Evolutionary conservation across 805 yeast species (phyloP).

Genomic region (Cyberlindnera xishuangbannaensis): DNA sequence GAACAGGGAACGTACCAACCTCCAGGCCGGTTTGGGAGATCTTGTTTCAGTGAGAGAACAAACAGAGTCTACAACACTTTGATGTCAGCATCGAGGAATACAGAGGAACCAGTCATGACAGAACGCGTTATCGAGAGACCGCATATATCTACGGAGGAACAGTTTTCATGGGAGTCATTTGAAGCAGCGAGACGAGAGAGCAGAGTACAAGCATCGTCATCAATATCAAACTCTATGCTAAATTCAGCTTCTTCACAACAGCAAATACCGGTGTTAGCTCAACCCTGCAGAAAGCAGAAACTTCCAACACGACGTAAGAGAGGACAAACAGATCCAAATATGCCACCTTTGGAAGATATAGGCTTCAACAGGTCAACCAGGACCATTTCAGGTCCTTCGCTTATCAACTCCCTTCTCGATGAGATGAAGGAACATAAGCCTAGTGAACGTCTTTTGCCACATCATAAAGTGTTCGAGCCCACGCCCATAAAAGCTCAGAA

Average conservation of each 20-base stretch:
- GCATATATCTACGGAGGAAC: constrained; percentile 18
- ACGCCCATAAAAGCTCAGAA: background rate
- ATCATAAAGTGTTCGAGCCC: constrained; percentile 2
- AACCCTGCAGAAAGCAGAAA: background rate
- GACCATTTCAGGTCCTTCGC: constrained; percentile 8
- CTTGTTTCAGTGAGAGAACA: constrained; percentile 25
- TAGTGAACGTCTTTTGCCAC: too few relatives aligned
- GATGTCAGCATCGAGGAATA: constrained; percentile 5
- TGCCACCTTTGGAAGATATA: too few relatives aligned
- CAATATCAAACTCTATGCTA: too few relatives aligned
- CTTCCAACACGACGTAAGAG: constrained; percentile 2
- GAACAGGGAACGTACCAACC: constrained; percentile 28
- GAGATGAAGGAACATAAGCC: constrained; percentile 16
- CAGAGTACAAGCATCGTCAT: too few relatives aligned
- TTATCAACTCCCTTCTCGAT: constrained; percentile 15
- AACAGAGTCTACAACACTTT: constrained; percentile 22
- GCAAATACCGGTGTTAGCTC: too few relatives aligned
- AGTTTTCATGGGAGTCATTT: constrained; percentile 21
- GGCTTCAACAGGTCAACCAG: too few relatives aligned
- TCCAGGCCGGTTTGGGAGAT: constrained; percentile 20
- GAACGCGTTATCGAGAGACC: constrained; percentile 10
- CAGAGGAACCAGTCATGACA: constrained; percentile 2
- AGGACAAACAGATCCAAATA: constrained; percentile 6
- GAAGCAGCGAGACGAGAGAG: constrained; percentile 16
- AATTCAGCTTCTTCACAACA: too few relatives aligned